Evolutionary conservation across 2,329 filamentous ascomycete genomes (phyloP).

Genomic region (Tolypocladium album): DNA sequence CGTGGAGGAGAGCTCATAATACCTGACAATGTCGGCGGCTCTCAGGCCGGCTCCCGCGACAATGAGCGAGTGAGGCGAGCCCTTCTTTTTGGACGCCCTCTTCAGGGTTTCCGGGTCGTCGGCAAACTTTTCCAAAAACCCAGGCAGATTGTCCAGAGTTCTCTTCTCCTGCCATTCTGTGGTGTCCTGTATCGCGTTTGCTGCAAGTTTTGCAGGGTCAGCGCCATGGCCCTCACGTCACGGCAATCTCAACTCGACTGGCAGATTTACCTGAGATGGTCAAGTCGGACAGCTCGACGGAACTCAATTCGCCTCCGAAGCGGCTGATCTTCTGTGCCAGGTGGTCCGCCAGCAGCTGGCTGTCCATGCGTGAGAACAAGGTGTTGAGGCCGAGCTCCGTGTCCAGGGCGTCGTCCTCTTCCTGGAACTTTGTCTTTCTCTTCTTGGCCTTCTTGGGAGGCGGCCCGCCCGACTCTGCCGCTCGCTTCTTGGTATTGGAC

Average conservation of each 20-base stretch:
- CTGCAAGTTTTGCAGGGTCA: constrained; percentile 28
- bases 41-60: constrained; percentile 77
- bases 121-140: constrained; percentile 62
- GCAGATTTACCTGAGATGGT: constrained; percentile 61
- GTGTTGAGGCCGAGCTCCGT: constrained; percentile 67
- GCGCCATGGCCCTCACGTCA: background rate
- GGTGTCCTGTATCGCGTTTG: constrained; percentile 67
- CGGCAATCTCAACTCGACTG: background rate
- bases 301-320: constrained; percentile 71
- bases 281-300: constrained; percentile 74
- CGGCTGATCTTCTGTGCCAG: constrained; percentile 67
- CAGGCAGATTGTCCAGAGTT: constrained; percentile 61
- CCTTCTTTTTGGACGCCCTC: constrained; percentile 56
- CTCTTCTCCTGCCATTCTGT: constrained; percentile 60
- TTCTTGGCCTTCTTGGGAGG: constrained; percentile 36
- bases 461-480: constrained; percentile 36
- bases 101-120: constrained; percentile 48
- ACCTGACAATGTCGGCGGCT: constrained; percentile 75
- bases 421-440: constrained; percentile 43
- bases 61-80: constrained; percentile 76
- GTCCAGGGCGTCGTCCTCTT: constrained; percentile 47
- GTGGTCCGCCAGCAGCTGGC: constrained; percentile 72
- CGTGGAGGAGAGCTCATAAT: constrained; percentile 4
- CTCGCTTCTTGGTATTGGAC: constrained; percentile 43
- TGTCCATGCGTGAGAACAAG: constrained; percentile 74